phyloP scores from a whole-genome alignment of 2,329 filamentous ascomycete species.

The Clathrospora elynae region DNA sequence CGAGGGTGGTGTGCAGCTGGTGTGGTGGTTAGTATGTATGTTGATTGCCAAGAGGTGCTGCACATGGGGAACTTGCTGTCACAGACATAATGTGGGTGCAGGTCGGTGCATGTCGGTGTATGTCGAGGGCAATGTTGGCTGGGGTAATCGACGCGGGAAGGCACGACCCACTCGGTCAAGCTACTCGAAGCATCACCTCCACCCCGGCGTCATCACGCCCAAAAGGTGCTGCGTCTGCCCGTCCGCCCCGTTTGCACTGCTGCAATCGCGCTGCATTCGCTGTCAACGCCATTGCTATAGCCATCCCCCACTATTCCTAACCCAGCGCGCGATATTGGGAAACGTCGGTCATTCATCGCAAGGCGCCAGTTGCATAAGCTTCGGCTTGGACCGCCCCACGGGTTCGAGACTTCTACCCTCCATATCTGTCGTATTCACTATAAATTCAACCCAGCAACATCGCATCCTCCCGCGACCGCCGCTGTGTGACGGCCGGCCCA shows the following conservation, averaged over 20 bases:
- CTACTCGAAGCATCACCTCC: not conserved
- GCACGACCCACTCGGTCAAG: too few relatives aligned
- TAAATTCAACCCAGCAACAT: conserved; percentile 3
- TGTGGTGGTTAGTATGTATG: not conserved
- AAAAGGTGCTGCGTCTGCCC: conserved; percentile 13
- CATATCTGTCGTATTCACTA: conserved; percentile 18
- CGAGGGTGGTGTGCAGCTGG: conserved; percentile 79
- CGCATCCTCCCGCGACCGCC: conserved; percentile 13
- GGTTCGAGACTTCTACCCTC: conserved; percentile 13
- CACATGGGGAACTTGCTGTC: not conserved
- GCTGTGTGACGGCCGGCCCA: conserved; percentile 12
- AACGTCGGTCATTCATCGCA: conserved; percentile 5
- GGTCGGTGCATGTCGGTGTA: conserved; percentile 18
- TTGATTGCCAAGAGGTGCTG: not conserved
- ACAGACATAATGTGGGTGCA: conserved; percentile 13
- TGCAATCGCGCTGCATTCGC: conserved; percentile 14
- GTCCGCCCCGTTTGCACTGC: conserved; percentile 3
- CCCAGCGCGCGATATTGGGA: not conserved
- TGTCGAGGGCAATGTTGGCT: too few relatives aligned
- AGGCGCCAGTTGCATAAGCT: conserved; percentile 7
- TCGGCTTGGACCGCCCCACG: conserved; percentile 15
- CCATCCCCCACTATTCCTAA: not conserved
- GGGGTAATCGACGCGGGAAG: too few relatives aligned
- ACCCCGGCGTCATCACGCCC: conserved; percentile 6
- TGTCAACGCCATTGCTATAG: conserved; percentile 7